Base-by-base conservation (phyloP, 2,329 filamentous ascomycete genomes). In the Zasmidium citrigriseum region DNA sequence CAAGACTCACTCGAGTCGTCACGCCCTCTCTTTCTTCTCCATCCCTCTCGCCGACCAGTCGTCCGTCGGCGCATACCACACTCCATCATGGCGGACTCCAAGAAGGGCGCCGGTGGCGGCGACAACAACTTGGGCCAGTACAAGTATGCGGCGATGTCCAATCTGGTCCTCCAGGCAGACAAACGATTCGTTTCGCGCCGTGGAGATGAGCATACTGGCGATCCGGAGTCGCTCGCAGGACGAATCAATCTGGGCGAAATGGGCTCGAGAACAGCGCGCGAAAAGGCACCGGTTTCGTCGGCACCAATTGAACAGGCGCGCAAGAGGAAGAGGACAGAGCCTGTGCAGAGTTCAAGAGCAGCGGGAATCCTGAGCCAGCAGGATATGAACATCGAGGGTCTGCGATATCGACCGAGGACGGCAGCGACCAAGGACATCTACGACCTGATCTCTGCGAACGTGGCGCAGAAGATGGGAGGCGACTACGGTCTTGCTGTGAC, bases 111-210 rank as follows among this genome's bases (percentile, higher is more conserved):
- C 51, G 60, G 60, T 55, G 67, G 65, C 61, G 66, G 68, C 57
- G 68, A 69, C 59, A 71, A 72, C 65, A 67, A 69, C 52, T 62
- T 74, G 58, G 70, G 66, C 52, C 71, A 74, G 66, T 75, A 75
- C 69, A 75, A 75, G 64, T 75, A 75, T 67, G 67, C 67, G 59
- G 72, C 70, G 49, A 75, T 99, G 95, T 99, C 95, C 81, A 99
- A 99, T 87, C 89, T 99, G 91, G 95, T 99, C 75, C 91, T 99
- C 86, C 95, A 99, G 90, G 93, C 92, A 81, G 95, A 99, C 82
- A 89, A 93, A 80, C 89, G 95, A 70, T 98, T 99, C 75, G 89
- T 96, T 70, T 91, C 91, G 64, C 88, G 95, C 75, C 88, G 92
- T 70, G 92, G 88, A 68, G 93, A 99, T 78, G 96, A 99, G 80